A percentile compares a stretch with the other conserved stretches of the same genome.
Conservation (phyloP, 2,329 filamentous ascomycete genomes). For the Beauveria caledonica region DNA sequence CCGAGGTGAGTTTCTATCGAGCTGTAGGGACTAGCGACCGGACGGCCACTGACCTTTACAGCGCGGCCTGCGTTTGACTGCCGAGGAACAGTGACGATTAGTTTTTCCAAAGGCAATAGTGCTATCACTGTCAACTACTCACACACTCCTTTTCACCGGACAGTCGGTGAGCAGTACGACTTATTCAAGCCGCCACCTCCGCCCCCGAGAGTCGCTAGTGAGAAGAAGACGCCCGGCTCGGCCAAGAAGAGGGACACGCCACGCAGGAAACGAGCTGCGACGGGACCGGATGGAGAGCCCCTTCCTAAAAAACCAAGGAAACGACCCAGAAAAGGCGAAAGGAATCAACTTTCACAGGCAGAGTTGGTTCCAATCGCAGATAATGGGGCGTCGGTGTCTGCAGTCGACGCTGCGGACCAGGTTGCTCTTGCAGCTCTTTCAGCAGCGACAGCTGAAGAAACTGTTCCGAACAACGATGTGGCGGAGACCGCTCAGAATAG, state of each 20-base stretch:
- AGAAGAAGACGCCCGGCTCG: slow-evolving; percentile 19
- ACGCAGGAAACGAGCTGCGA: slow-evolving; percentile 1
- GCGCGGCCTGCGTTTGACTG: slow-evolving; percentile 53
- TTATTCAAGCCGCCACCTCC: slow-evolving; percentile 38
- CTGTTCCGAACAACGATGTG: background rate
- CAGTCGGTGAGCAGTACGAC: slow-evolving; percentile 41
- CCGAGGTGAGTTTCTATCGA: slow-evolving; percentile 2
- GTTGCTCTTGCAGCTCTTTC: slow-evolving; percentile 9
- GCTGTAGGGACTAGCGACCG: slow-evolving; percentile 1
- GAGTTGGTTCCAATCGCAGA: slow-evolving; percentile 5
- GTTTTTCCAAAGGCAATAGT: slow-evolving; percentile 39
- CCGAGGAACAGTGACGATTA: slow-evolving; percentile 40
- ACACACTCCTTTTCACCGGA: slow-evolving; percentile 49
- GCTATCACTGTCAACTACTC: slow-evolving; percentile 45
- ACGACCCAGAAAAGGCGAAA: background rate
- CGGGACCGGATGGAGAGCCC: background rate
- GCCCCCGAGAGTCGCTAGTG: slow-evolving; percentile 13
- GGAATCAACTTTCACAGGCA: slow-evolving; percentile 7
- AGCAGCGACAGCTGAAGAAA: background rate
- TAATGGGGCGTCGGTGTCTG: background rate
- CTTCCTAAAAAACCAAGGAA: background rate
- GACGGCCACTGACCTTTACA: slow-evolving; percentile 18
- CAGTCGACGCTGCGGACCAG: slow-evolving; percentile 3
- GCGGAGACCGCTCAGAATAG: background rate
- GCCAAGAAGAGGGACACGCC: slow-evolving; percentile 5